These are phyloP conservation scores for Takashimella tepidaria DNA, from an alignment of 1,284 basidiomycete species.

Conservation along the genomic window DNA sequence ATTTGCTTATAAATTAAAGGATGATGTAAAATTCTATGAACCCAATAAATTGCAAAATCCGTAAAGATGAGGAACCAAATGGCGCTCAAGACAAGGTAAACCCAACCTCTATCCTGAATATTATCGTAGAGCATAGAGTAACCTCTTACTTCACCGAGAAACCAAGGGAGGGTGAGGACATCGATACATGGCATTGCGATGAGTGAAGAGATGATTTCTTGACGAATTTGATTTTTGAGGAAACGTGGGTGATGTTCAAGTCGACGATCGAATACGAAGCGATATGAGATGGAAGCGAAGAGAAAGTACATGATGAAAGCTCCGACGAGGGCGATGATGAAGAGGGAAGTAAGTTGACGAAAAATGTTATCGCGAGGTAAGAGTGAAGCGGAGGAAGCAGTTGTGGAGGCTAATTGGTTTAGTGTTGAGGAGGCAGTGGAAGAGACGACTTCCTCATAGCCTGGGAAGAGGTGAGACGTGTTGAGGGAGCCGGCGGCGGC, in stretches of 20 bases:
- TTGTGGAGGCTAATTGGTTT: slow-evolving; percentile 9
- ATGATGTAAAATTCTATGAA: slow-evolving; percentile 85
- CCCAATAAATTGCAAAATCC: slow-evolving; percentile 88
- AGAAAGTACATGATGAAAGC: slow-evolving; percentile 79
- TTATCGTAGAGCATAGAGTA: slow-evolving; percentile 74
- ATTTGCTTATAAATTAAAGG: slow-evolving; percentile 82
- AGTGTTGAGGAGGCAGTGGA: slow-evolving; percentile 23
- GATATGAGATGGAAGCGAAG: slow-evolving; percentile 78
- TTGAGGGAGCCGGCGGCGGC: slow-evolving; percentile 34
- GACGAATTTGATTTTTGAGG: slow-evolving; percentile 71
- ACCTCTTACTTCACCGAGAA: slow-evolving; percentile 86
- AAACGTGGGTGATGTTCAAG: slow-evolving; percentile 95
- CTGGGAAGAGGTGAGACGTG: slow-evolving; percentile 28
- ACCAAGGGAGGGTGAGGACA: slow-evolving; percentile 85
- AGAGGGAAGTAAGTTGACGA: slow-evolving; percentile 73
- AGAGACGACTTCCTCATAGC: slow-evolving; percentile 16
- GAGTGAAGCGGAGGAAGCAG: slow-evolving; percentile 14
- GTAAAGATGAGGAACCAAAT: slow-evolving; percentile 81
- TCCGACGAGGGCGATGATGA: slow-evolving; percentile 69
- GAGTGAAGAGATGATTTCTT: slow-evolving; percentile 75
- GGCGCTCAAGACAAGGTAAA: slow-evolving; percentile 42
- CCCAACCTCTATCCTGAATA: slow-evolving; percentile 57
- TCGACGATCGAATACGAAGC: slow-evolving; percentile 86
- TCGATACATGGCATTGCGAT: slow-evolving; percentile 75
- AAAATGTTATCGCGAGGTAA: slow-evolving; percentile 64